Base-by-base conservation (phyloP, 2,329 filamentous ascomycete genomes). In the Exophiala aquamarina region DNA sequence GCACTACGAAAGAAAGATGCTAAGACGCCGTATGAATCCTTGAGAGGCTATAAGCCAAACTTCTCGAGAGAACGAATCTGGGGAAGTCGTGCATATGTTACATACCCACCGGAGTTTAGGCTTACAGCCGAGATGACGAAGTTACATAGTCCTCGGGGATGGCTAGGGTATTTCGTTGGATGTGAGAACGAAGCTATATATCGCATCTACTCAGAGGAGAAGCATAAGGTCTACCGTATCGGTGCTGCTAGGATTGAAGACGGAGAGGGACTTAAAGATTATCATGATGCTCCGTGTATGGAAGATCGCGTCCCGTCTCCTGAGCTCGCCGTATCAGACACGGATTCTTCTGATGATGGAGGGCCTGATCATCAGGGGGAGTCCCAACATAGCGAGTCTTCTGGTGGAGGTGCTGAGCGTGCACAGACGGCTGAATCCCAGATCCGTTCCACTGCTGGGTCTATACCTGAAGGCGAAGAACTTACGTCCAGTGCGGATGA, bases 21-120 rank as follows among this genome's bases (percentile, higher is more conserved):
- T 10, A 49, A 49, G 35, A 49, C 47, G 13, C 41, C 48, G 4
- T 44, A 14, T 29, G 41, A 44, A 21, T 13, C 19, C 3, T 10
- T 44, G 3, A 20, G 26, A 11, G 20, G 23, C 14, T 3, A 36
- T n/a, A 4, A 36, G 18, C 41, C 31, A 23, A n/a, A 15, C 17
- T 14, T 44, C 7, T 13, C 4, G 7, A 8, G 14, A 6, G 41
- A 44, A 17, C 11, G 31, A 4, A 44, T 37, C n/a, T 44, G 17
- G 31, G 41, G 31, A 20, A 44, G 41, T 19, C 11, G 31, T 11
- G 32, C 31, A 7, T 44, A 26, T 7, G 31, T 44, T 4, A 19
- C 41, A 5, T 3, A 36, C 3, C 41, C 31, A 15, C 20, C 4
- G 4, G 41, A 44, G 18, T n/a, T n/a, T n/a, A 43, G 10, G 9